phyloP scores from a whole-genome alignment of 2,329 filamentous ascomycete genomes.

The Rhytidhysteron rufulum region DNA sequence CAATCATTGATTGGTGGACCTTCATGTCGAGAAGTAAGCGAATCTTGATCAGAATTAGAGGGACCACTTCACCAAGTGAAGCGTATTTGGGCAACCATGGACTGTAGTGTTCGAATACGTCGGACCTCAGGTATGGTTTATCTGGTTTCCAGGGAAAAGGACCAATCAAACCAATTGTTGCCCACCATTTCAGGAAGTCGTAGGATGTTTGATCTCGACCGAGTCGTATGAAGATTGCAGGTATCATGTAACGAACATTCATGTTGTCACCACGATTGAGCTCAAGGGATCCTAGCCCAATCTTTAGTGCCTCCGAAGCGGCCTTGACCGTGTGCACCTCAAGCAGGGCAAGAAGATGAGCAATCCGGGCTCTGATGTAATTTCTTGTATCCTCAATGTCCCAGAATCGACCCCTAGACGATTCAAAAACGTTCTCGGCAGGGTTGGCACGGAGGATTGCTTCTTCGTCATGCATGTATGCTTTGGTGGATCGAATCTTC shows the following conservation, averaged over 20 bases:
- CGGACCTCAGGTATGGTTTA: conserved; percentile 34
- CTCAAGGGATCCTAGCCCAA: conserved; percentile 42
- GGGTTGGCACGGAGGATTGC: too few species aligned
- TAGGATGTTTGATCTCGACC: conserved; percentile 50
- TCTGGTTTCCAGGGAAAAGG: conserved; percentile 37
- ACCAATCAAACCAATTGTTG: conserved; percentile 13
- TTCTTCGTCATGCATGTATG: conserved; percentile 28
- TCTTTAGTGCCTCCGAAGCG: conserved; percentile 28
- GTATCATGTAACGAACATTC: conserved; percentile 40
- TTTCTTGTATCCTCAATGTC: not conserved
- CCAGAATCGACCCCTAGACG: too few species aligned
- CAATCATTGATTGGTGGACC: conserved; percentile 17
- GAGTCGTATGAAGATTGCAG: conserved; percentile 44
- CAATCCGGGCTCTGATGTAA: not conserved
- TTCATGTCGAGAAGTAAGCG: conserved; percentile 31
- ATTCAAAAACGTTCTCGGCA: too few species aligned
- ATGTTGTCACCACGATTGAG: conserved; percentile 46
- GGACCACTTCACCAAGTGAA: conserved; percentile 13
- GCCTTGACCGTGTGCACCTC: conserved; percentile 31
- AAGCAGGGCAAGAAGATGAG: conserved; percentile 36
- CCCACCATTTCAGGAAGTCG: conserved; percentile 48
- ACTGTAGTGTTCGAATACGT: conserved; percentile 39
- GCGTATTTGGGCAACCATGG: conserved; percentile 4
- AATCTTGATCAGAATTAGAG: conserved; percentile 35
- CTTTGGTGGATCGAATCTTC: conserved; percentile 28